Evolutionary conservation across 176 grass and related monocot species (phyloP), one percentile per base, ranked within the genome.

Genomic region (Calamus simplicifolius): DNA sequence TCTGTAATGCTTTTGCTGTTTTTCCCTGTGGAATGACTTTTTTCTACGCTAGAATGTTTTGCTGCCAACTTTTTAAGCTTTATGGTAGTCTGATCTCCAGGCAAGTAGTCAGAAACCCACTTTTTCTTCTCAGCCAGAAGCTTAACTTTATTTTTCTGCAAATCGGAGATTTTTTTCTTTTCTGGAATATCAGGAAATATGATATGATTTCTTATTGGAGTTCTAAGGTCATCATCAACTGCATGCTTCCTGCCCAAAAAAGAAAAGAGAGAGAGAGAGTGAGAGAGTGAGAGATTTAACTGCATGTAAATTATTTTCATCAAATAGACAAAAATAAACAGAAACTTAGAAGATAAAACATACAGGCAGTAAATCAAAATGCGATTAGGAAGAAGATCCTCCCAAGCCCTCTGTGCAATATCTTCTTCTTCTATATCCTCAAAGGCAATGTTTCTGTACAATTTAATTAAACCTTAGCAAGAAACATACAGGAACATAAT

Each of bases 331-430:
- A 29, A 16, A 0, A 16, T 14, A 48, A 59, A 14, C 31, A 66
- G 56, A 25, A 59, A 65, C 27, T 16, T 49, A 27, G 50, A 54
- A 43, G 64, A 51, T 51, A 8, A 13, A 60, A 73, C 86, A 56
- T 66, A 96, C 92, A 56, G 69, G 77, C 86, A 96, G 56, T 85
- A 96, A 64, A 96, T 90, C 57, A 90, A 63, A 76, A 85, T 82
- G 49, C 56, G 54, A 62, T 73, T 25, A 59, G 55, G 80, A 61
- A 87, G 77, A 69, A 89, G 86, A 48, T 49, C 54, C 0, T 77
- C 66, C 92, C 92, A 96, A 21, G 86, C 86, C 75, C 92, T 90
- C 72, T 67, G 70, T 38, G 82, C 48, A 4, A 73, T 55, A 18
- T 27, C 75, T 43, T 90, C 72, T 3, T 80, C 74, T 51, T 86